Percentiles rank a stretch among this genome's conserved stretches.
phyloP scores from a whole-genome alignment of 106 monocot genomes.

The Apostasia ramifera region DNA sequence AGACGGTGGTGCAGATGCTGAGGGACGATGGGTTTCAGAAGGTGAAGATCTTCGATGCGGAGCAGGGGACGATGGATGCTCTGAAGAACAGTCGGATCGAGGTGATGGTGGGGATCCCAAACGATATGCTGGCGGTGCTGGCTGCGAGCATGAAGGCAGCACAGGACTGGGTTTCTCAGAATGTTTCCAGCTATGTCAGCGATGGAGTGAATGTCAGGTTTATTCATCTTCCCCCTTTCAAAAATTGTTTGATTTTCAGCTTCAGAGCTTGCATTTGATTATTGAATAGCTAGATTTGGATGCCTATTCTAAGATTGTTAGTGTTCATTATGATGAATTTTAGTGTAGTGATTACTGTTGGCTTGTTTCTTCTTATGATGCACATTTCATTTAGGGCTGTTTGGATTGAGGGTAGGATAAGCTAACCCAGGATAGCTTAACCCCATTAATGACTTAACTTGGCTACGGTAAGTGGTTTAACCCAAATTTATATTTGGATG shows the following conservation, averaged over 20 bases:
- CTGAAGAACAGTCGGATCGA: constrained; percentile 66
- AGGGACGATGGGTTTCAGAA: constrained; percentile 78
- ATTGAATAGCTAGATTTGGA: no score
- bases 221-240: neutral
- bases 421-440: no score
- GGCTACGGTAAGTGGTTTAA: no score
- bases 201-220: constrained; percentile 85
- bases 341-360: no score
- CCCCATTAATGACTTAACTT: no score
- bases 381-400: no score
- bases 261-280: no score
- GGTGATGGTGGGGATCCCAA: constrained; percentile 96
- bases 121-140: constrained; percentile 62
- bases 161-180: constrained; percentile 64
- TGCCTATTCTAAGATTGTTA: no score
- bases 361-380: no score
- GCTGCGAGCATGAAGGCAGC: constrained; percentile 49
- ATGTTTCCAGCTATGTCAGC: constrained; percentile 65
- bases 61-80: constrained; percentile 42
- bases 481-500: no score
- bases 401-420: no score
- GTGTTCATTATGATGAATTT: no score
- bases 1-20: constrained; percentile 65
- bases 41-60: constrained; percentile 91
- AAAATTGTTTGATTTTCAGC: neutral